Conservation (phyloP, 768 basidiomycete genomes). For the Chlorophyllum brunneum region DNA sequence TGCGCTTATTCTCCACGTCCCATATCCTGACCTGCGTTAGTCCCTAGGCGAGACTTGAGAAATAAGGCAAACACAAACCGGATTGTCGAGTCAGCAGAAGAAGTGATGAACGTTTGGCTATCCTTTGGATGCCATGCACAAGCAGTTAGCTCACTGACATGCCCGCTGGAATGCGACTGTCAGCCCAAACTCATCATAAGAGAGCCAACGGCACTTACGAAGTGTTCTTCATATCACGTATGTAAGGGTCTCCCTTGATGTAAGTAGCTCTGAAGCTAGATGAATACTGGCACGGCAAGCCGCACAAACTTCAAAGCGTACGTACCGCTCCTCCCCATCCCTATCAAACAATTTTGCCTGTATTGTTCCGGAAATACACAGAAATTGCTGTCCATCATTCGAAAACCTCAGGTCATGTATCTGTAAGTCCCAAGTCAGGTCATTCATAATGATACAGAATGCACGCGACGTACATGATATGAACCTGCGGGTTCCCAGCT, state of each 20-base stretch:
- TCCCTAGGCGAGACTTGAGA: not conserved
- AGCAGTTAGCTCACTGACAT: conserved; percentile 87
- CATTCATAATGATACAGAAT: not conserved
- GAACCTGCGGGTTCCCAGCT: conserved; percentile 93
- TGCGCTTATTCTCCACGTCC: conserved; percentile 89
- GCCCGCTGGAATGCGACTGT: conserved; percentile 56
- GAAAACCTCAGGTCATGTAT: conserved; percentile 91
- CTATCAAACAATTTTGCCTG: conserved; percentile 89
- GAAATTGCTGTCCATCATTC: conserved; percentile 78
- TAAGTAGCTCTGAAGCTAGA: conserved; percentile 65
- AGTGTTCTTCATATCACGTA: conserved; percentile 99
- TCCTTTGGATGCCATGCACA: conserved; percentile 94
- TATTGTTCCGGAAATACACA: conserved; percentile 84
- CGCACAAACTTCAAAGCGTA: conserved; percentile 19
- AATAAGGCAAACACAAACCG: conserved; percentile 42
- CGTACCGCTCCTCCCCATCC: conserved; percentile 91
- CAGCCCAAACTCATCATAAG: not conserved
- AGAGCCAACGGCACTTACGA: conserved; percentile 50
- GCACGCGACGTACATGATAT: conserved; percentile 65
- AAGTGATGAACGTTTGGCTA: conserved; percentile 79
- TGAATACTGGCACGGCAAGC: conserved; percentile 28
- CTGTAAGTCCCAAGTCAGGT: conserved; percentile 34
- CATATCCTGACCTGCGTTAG: conserved; percentile 63
- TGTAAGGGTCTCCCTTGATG: conserved; percentile 96
- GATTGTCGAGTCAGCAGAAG: conserved; percentile 94